Evolutionary conservation across 768 basidiomycete genomes (phyloP).

Genomic region (Leucocoprinus sp.): DNA sequence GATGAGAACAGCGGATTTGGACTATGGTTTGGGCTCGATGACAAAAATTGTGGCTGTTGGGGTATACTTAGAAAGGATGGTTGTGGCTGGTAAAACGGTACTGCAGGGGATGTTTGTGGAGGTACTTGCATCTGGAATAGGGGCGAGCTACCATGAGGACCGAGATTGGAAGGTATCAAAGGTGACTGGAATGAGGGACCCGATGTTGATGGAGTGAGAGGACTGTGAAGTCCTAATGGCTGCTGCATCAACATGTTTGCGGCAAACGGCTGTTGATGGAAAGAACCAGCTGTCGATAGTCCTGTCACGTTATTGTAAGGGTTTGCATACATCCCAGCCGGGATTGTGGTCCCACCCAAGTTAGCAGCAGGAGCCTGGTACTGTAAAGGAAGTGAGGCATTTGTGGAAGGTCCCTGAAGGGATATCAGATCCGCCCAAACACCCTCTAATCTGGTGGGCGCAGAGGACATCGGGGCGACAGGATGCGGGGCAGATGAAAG

Average conservation of each 20-base stretch:
- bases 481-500: conserved; percentile 20
- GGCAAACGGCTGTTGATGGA: conserved; percentile 14
- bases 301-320: background rate
- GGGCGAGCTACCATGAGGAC: conserved; percentile 9
- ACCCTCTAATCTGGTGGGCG: conserved; percentile 17
- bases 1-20: conserved; percentile 22
- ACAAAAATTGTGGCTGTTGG: conserved; percentile 25
- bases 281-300: conserved; percentile 9
- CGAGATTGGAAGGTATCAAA: conserved; percentile 15
- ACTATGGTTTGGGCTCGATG: conserved; percentile 22
- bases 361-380: conserved; percentile 16
- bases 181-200: conserved; percentile 19
- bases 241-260: conserved; percentile 14
- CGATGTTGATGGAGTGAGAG: conserved; percentile 12
- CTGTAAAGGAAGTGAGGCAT: conserved; percentile 47
- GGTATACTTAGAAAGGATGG: conserved; percentile 16
- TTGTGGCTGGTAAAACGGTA: conserved; percentile 20
- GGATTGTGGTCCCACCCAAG: background rate
- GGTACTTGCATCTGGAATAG: conserved; percentile 12
- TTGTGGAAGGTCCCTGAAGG: conserved; percentile 33
- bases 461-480: conserved; percentile 14
- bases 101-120: conserved; percentile 16
- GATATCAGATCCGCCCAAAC: conserved; percentile 56
- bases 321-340: background rate
- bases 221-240: background rate